Evolutionary conservation across 371 early-diverging fungal genomes (phyloP), one percentile per base, ranked within the genome.

Genomic region (Mortierella sp.): DNA sequence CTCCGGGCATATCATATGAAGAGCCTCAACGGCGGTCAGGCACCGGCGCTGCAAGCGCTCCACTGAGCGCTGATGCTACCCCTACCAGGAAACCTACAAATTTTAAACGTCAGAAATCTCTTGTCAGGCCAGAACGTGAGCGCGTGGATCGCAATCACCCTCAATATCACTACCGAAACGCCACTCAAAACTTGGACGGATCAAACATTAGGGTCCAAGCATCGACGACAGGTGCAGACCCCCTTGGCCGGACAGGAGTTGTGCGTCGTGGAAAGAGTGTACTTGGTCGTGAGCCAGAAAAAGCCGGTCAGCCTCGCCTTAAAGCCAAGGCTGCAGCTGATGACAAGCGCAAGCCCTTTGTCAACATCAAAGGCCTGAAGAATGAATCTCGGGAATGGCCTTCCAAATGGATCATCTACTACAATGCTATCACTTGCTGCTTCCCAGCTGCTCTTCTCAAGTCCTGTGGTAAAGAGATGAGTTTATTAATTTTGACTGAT

Each of bases 51-150:
- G n/a, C 47, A 12, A n/a, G n/a, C n/a, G 12, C 72, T 12, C 61
- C 71, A 54, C 51, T 65, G n/a, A 71, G 54, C 23, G 43, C 59
- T 1, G 80, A 75, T 15, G 35, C 58, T 8, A 70, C 72, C n/a
- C n/a, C n/a, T 55, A 73, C 58, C 60, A 34, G 74, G 28, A 40
- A 67, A 54, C 61, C 66, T 23, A 66, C 78, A 45, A 72, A 72
- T 54, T 78, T 79, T 59, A 79, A 79, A 40, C 85, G 90, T 49
- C 86, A 86, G 76, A 90, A 89, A 74, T 92, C 92, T 17, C 87
- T 92, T 15, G 89, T 91, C 53, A 85, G 93, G 53, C 92, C 93
- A 29, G 93, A 91, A 72, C 86, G 92, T 61, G 91, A 89, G 55
- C 84, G 90, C 43, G 85, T 87, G 32, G 87, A 87, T 70, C 84